These are phyloP conservation scores for Ligustrum vulgare DNA, from an alignment of 257 asterid genomes.

Conservation along the genomic window DNA sequence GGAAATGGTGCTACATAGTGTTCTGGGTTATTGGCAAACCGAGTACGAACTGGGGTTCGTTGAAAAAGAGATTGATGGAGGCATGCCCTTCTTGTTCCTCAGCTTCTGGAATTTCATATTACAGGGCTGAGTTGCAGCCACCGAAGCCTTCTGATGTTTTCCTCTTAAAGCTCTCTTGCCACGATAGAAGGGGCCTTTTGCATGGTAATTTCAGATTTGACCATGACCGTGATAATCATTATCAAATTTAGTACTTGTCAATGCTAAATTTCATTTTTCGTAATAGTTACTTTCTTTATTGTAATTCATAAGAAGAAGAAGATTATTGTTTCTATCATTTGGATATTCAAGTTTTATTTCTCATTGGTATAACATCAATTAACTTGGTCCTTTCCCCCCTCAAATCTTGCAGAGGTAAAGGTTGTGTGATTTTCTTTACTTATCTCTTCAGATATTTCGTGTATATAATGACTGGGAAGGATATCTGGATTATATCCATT, in stretches of 20 bases:
- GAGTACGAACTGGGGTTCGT: constrained; percentile 64
- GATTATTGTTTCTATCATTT: background rate
- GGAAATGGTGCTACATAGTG: constrained; percentile 94
- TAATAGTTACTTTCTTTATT: background rate
- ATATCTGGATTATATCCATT: constrained; percentile 17
- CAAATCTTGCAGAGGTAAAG: background rate
- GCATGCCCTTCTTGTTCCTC: constrained; percentile 75
- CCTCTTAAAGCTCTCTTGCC: constrained; percentile 70
- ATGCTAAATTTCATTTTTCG: background rate
- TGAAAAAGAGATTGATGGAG: constrained; percentile 76
- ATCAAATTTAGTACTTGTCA: background rate
- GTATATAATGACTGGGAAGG: constrained; percentile 10
- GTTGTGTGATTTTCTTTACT: background rate
- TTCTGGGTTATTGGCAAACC: constrained; percentile 71
- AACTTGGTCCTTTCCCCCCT: background rate
- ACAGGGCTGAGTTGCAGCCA: constrained; percentile 48
- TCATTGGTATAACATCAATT: background rate
- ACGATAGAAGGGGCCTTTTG: constrained; percentile 69
- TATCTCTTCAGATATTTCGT: constrained; percentile 1
- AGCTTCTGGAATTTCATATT: constrained; percentile 62
- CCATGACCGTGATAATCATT: background rate
- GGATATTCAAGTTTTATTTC: background rate
- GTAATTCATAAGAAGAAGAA: background rate
- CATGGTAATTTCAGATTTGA: constrained; percentile 52
- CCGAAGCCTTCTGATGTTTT: constrained; percentile 79